Evolutionary conservation across 2,329 filamentous ascomycete genomes (phyloP), one percentile per base, ranked within the genome.

Genomic region (Neonectria sp.): DNA sequence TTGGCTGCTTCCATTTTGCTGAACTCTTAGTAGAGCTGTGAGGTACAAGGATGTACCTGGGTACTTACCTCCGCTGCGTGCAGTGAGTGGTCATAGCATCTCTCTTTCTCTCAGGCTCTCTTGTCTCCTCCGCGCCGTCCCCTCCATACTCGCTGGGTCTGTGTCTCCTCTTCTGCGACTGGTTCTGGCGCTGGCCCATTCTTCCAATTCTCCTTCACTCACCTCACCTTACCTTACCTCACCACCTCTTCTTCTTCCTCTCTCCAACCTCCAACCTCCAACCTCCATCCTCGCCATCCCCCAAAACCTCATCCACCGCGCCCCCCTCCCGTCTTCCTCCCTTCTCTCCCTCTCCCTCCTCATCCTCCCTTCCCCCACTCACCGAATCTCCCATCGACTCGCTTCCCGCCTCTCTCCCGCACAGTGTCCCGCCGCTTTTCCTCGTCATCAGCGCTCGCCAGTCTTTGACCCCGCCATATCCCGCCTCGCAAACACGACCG

Each of bases 381-480:
- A 40, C 68, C 43, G 29, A 52, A 52, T 31, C 51, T 46, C 69
- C 66, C 64, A 65, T 72, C 68, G 62, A 46, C 63, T 63, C 64
- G 57, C 40, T 58, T 52, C 45, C 51, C 66, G 65, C 64, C 70
- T 65, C 53, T 61, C 64, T 56, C 55, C 58, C 55, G 21, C 57
- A 55, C 55, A 43, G 55, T 33, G 58, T 55, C 33, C 68, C 67
- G 63, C 69, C 70, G 68, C 68, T 65, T 68, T 72, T 65, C 64
- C 52, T 55, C 58, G 63, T 68, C 68, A 67, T 67, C 67, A 72
- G 72, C 62, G 57, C 73, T 72, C 66, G 67, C 74, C 75, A 76
- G 70, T 73, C 72, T 79, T 49, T 73, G 73, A 79, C 77, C 77
- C 77, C 76, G 77, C 76, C 77, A 77, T 72, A 73, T 76, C 71